Percentiles rank a stretch among this genome's conserved stretches.
phyloP scores from a whole-genome alignment of 768 basidiomycete genomes.

The Porpolomopsis calyptriformis region DNA sequence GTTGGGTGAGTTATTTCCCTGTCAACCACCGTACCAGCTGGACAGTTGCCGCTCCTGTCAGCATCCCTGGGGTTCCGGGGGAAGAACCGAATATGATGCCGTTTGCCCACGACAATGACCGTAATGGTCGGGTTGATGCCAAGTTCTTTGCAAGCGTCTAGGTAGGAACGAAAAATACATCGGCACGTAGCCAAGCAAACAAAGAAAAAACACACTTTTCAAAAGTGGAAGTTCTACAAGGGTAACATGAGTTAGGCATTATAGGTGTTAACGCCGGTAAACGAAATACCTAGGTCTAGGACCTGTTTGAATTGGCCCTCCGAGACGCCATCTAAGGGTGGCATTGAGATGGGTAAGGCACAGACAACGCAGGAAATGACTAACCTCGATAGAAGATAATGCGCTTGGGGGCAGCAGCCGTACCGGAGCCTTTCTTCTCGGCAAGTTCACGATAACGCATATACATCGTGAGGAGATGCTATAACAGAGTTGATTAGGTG shows the following conservation, averaged over 20 bases:
- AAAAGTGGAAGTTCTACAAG: constrained; percentile 46
- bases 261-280: neutral
- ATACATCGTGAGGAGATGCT: constrained; percentile 50
- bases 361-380: constrained; percentile 11
- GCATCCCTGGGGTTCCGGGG: constrained; percentile 34
- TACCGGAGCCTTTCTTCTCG: constrained; percentile 38
- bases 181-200: constrained; percentile 4
- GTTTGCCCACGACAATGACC: constrained; percentile 70
- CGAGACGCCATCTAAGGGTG: constrained; percentile 38
- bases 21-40: constrained; percentile 73
- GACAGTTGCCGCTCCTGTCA: constrained; percentile 63
- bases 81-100: constrained; percentile 60
- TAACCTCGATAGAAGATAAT: constrained; percentile 69
- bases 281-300: constrained; percentile 39
- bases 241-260: constrained; percentile 1
- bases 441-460: constrained; percentile 43
- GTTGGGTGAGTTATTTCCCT: constrained; percentile 57
- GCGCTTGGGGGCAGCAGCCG: constrained; percentile 46
- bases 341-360: constrained; percentile 9
- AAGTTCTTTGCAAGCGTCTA: constrained; percentile 54
- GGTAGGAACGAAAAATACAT: constrained; percentile 1
- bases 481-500: constrained; percentile 1
- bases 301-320: constrained; percentile 45
- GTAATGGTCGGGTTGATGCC: constrained; percentile 60
- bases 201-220: constrained; percentile 31